Evolutionary conservation across 345 rosid genomes (phyloP), one percentile per base, ranked within the genome.

Genomic region (Populus pruinosa): DNA sequence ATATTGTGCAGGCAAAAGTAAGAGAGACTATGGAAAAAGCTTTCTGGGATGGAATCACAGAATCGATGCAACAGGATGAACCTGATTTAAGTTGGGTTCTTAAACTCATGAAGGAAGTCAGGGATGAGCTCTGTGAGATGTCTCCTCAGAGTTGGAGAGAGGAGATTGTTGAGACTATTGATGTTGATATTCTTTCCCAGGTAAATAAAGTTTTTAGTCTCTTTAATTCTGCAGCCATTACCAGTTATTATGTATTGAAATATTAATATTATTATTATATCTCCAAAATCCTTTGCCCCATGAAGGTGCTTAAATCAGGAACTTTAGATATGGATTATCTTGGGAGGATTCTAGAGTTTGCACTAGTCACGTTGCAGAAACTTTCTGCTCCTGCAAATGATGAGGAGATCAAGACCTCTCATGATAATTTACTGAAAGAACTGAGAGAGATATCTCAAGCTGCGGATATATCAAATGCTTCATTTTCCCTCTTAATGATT

Each of bases 41-140:
- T 74, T 95, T 95, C 82, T 95, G 99, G 99, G 97, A 95, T 69
- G 81, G 84, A 65, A 68, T 95, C 67, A 81, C 79, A 80, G 94
- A 95, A 77, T 92, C 99, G 8, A 68, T 93, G 23, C 88, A 86
- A 83, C 83, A 76, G 76, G 91, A 87, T 63, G 79, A 84, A 31
- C 92, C 94, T 50, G 83, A 88, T 69, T 91, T 90, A 87, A 90
- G 86, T 71, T 83, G 91, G 73, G 83, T 95, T 78, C 76, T 91
- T 81, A 84, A 92, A 78, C 97, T 95, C 62, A 85, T 92, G 91
- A 82, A 78, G 78, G 99, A 95, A 85, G 93, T 93, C 71, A 91
- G 96, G 76, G 99, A 93, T 78, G 99, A 89, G 81, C 87, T 95
- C 47, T 86, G 91, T 68, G 93, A 93, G 81, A 88, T 93, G 87